Evolutionary conservation across 345 rosid genomes (phyloP).

Genomic region (Cardiospermum halicacabum): DNA sequence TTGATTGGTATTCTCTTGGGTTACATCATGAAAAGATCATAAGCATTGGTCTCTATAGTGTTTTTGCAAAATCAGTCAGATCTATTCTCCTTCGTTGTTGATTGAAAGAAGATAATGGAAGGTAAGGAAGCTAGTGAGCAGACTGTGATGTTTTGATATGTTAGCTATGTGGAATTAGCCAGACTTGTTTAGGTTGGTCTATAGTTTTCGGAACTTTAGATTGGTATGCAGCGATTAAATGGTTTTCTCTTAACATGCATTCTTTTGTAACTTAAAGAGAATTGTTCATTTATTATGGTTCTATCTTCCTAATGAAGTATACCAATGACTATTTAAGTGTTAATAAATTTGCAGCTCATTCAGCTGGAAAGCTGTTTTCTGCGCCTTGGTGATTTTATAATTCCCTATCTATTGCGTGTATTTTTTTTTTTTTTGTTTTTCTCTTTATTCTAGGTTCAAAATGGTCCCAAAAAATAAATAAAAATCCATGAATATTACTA

Average conservation of each 20-base stretch:
- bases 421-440: neutral
- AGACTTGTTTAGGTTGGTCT: constrained; percentile 23
- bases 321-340: constrained; percentile 22
- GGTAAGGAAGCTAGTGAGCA: constrained; percentile 25
- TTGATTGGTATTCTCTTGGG: constrained; percentile 62
- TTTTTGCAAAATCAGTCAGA: constrained; percentile 14
- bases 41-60: neutral
- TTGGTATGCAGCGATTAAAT: constrained; percentile 6
- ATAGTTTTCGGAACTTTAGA: constrained; percentile 15
- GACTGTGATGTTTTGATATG: constrained; percentile 20
- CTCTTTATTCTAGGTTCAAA: neutral
- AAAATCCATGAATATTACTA: too few species aligned
- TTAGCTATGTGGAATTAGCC: constrained; percentile 32
- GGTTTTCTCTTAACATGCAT: constrained; percentile 27
- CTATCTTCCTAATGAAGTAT: constrained; percentile 21
- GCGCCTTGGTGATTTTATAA: too few species aligned
- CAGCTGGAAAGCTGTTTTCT: constrained; percentile 2
- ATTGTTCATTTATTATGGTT: constrained; percentile 20
- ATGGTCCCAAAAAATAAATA: too few species aligned
- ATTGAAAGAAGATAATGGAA: constrained; percentile 28
- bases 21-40: constrained; percentile 56
- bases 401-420: neutral
- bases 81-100: constrained; percentile 17
- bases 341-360: constrained; percentile 22
- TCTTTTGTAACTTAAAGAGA: constrained; percentile 33